Percentiles rank a stretch among this genome's conserved stretches.
These are phyloP conservation scores for Tinospora cordifolia DNA, from an alignment of 164 flowering plant genomes.

Conservation along the genomic window DNA sequence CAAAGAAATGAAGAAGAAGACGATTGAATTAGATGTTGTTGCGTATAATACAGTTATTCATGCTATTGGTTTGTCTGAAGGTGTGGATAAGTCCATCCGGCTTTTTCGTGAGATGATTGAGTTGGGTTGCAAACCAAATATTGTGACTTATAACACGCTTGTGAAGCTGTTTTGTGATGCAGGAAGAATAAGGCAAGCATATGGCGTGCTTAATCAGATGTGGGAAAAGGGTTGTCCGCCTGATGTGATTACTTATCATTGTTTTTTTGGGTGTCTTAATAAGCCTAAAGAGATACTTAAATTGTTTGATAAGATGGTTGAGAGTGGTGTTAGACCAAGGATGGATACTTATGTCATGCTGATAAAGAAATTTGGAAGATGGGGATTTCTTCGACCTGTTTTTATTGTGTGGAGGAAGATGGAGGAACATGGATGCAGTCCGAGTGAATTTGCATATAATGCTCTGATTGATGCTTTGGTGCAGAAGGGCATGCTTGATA, in stretches of 20 bases:
- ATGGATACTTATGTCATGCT: slow-evolving; percentile 91
- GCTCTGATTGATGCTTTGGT: slow-evolving; percentile 82
- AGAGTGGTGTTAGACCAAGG: slow-evolving; percentile 53
- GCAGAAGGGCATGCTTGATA: slow-evolving; percentile 74
- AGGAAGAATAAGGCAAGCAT: slow-evolving; percentile 59
- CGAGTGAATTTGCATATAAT: slow-evolving; percentile 70
- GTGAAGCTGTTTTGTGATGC: slow-evolving; percentile 63
- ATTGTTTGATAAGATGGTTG: slow-evolving; percentile 73
- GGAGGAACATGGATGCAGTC: slow-evolving; percentile 68
- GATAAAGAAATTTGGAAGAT: slow-evolving; percentile 81
- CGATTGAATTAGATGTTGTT: slow-evolving; percentile 62
- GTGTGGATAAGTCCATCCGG: slow-evolving; percentile 57
- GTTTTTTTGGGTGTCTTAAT: slow-evolving; percentile 51
- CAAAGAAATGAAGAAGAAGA: slow-evolving; percentile 74
- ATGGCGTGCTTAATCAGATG: slow-evolving; percentile 50
- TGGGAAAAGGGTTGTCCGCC: slow-evolving; percentile 48
- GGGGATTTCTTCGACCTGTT: slow-evolving; percentile 85
- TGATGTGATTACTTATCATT: slow-evolving; percentile 59
- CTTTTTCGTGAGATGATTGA: slow-evolving; percentile 70
- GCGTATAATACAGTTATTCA: slow-evolving; percentile 71
- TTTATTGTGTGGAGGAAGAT: slow-evolving; percentile 76
- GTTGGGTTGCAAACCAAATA: slow-evolving; percentile 54
- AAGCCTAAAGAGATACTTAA: slow-evolving; percentile 65
- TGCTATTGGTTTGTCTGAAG: slow-evolving; percentile 61
- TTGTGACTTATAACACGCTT: slow-evolving; percentile 62